Evolutionary conservation across 148 eudicot species (phyloP).

Genomic region (Rhododendron kiyosumense): DNA sequence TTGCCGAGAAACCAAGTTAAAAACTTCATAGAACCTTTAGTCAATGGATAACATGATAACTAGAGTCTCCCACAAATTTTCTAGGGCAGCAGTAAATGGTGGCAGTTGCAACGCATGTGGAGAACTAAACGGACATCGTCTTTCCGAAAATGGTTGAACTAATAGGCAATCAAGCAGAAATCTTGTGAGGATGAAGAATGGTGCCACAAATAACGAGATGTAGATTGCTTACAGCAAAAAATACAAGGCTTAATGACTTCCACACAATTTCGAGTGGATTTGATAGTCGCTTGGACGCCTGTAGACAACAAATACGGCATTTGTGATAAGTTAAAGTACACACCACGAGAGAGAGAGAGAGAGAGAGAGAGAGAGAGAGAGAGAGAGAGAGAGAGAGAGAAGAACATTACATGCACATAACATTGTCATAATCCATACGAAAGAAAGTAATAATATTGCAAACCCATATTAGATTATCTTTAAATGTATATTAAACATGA

Average conservation of each 20-base stretch:
- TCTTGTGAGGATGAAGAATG: not conserved
- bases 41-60: not conserved
- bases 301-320: constrained; percentile 14
- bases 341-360: not conserved
- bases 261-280: constrained; percentile 88
- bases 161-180: not conserved
- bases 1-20: not conserved
- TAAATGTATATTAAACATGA: not conserved
- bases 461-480: not conserved
- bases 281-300: constrained; percentile 63
- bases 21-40: not conserved
- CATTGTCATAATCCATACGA: not conserved
- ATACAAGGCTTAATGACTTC: constrained; percentile 91
- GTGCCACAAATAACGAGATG: constrained; percentile 2
- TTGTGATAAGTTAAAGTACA: not conserved
- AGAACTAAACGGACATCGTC: not conserved
- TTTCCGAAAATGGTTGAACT: not conserved
- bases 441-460: not conserved
- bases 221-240: constrained; percentile 76
- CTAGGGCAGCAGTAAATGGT: not conserved
- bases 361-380: not conserved
- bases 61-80: not conserved
- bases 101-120: not conserved
- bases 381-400: not conserved
- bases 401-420: not conserved